These are phyloP conservation scores for Fusarium pseudograminearum DNA, from an alignment of 2,329 filamentous ascomycete species.

Conservation along the genomic window DNA sequence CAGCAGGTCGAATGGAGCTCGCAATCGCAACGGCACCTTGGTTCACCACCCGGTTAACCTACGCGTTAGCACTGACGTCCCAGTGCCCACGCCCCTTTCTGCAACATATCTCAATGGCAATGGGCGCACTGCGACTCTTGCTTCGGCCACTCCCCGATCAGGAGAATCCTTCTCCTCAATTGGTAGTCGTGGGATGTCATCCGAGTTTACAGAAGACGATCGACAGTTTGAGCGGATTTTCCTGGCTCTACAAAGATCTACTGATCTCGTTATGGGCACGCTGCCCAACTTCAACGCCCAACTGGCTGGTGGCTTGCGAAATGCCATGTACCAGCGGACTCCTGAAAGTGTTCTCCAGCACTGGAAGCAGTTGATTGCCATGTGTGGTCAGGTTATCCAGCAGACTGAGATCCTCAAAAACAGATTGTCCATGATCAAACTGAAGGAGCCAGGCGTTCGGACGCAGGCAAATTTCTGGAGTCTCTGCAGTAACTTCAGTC, in stretches of 20 bases:
- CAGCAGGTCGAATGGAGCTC: constrained; percentile 57
- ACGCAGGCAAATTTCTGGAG: constrained; percentile 72
- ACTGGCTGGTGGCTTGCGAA: constrained; percentile 72
- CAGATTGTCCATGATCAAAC: constrained; percentile 81
- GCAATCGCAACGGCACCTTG: constrained; percentile 54
- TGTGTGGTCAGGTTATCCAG: constrained; percentile 76
- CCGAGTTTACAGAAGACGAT: constrained; percentile 81
- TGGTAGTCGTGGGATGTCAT: constrained; percentile 58
- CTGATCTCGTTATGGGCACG: constrained; percentile 77
- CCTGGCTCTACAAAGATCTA: constrained; percentile 77
- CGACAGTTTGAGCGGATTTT: constrained; percentile 86
- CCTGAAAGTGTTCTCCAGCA: constrained; percentile 71
- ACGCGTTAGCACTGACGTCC: constrained; percentile 67
- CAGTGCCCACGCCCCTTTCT: constrained; percentile 50
- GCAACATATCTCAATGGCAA: constrained; percentile 62
- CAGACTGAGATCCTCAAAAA: constrained; percentile 79
- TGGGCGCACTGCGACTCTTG: constrained; percentile 64
- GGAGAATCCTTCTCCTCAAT: constrained; percentile 81
- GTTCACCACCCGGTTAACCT: constrained; percentile 66
- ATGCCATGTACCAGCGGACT: constrained; percentile 70
- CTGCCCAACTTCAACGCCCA: constrained; percentile 78
- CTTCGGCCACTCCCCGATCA: constrained; percentile 79
- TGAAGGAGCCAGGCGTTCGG: constrained; percentile 84
- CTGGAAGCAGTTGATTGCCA: constrained; percentile 78
- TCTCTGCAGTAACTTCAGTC: constrained; percentile 80